Base-by-base conservation (phyloP, 1,139 yeast species). In the Saccharomyces pastorianus region DNA sequence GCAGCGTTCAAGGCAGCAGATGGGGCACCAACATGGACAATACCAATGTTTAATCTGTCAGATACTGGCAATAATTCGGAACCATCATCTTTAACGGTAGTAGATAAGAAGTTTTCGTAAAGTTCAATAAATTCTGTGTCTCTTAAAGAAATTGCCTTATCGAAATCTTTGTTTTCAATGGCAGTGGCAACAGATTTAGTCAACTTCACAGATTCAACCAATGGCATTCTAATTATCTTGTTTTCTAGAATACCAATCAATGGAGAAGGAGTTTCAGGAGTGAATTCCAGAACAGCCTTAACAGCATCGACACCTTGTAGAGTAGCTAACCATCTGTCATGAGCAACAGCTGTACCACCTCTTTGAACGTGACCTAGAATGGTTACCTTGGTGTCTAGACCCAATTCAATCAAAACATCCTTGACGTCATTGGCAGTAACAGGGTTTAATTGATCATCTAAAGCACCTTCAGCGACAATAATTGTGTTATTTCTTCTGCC, bases 261-360 rank as follows among this genome's bases (percentile, higher is more conserved):
- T 55, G 91, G 93, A 11, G 89, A 83, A 50, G 88, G 88, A 13
- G 86, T 83, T 1, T 78, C 80, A 32, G 89, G 90, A 1, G 85
- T 81, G 60, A 80, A 72, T 55, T 83, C 87, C 65, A 85, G 74
- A 13, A 86, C 85, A 0, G 91, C 91, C 61, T 81, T 81, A 25
- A 86, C 90, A 2, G 95, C 93, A 60, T 85, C 93, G 53, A 85
- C 91, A 70, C 93, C 95, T 73, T 86, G 95, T 57, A 85, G 65
- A 17, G 95, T 85, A 31, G 91, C 93, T 65, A 86, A 71, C 65
- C 81, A 73, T 67, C 95, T 76, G 69, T 86, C 95, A 61, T 79
- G 85, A 1, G 91, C 90, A 52, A 85, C 91, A 9, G 95, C 93
- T 48, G 88, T 80, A 64, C 95, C 95, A 72, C 95, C 95, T 73